Percentiles rank a stretch among this genome's conserved stretches.
Conservation (phyloP, 2,329 filamentous ascomycete species). For the Xylogone sp. region DNA sequence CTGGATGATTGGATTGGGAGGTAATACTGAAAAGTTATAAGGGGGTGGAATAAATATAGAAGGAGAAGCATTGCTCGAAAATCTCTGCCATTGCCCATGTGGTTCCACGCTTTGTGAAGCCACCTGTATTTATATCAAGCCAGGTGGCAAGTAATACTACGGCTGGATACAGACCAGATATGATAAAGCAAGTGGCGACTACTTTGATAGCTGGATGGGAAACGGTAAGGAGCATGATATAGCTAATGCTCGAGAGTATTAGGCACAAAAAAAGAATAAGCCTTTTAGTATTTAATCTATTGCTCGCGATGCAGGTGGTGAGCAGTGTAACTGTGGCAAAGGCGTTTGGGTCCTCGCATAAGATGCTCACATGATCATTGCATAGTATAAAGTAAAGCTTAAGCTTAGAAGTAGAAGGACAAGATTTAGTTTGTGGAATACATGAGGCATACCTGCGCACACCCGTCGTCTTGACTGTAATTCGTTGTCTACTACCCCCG, state of each 20-base stretch:
- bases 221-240: not conserved
- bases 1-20: no score
- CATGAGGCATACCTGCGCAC: no score
- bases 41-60: no score
- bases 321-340: not conserved
- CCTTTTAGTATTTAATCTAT: not conserved
- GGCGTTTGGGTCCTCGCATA: not conserved
- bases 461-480: no score
- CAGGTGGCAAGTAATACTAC: not conserved
- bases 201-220: not conserved
- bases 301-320: not conserved
- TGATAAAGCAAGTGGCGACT: not conserved
- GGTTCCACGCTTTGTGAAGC: not conserved
- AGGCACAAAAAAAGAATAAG: not conserved
- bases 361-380: no score
- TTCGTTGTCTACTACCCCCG: no score
- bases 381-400: no score
- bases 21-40: no score
- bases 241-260: not conserved
- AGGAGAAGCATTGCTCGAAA: not conserved
- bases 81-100: not conserved
- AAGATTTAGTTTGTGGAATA: no score
- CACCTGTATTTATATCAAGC: not conserved
- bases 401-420: no score
- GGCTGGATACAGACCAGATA: conserved; percentile 19